Evolutionary conservation across 306 rosid genomes (phyloP).

Genomic region (Corylus heterophylla): DNA sequence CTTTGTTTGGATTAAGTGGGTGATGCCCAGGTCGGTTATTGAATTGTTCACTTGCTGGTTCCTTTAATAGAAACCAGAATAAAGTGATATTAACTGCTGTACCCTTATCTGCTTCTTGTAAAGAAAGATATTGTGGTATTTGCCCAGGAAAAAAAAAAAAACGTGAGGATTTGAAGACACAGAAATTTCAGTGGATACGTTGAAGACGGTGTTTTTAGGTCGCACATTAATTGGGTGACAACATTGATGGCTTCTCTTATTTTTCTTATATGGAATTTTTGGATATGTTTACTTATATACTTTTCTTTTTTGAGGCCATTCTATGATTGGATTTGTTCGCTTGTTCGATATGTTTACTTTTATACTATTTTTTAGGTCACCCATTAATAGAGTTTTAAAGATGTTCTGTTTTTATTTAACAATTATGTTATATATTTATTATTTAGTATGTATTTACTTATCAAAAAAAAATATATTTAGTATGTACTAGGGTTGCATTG

Average conservation of each 20-base stretch:
- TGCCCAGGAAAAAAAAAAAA: too few species aligned
- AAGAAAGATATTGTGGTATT: too few species aligned
- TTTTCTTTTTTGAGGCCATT: not conserved
- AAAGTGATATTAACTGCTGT: not conserved
- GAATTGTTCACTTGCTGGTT: not conserved
- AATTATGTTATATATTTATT: too few species aligned
- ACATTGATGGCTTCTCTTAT: not conserved
- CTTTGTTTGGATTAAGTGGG: not conserved
- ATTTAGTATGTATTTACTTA: too few species aligned
- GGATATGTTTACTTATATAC: not conserved
- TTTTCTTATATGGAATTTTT: not conserved
- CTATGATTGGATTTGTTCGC: not conserved
- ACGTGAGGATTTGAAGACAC: not conserved
- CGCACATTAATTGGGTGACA: not conserved
- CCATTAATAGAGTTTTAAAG: not conserved
- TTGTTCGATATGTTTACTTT: too few species aligned
- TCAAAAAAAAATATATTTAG: not conserved
- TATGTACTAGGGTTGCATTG: not conserved
- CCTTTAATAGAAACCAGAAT: not conserved
- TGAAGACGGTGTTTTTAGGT: not conserved
- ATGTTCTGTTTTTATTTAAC: too few species aligned
- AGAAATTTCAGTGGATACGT: not conserved
- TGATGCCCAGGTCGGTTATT: not conserved
- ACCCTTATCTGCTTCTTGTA: not conserved
- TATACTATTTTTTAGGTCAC: too few species aligned